Evolutionary conservation across 495 filamentous ascomycete genomes (phyloP).

Genomic region (Xylaria venustula): DNA sequence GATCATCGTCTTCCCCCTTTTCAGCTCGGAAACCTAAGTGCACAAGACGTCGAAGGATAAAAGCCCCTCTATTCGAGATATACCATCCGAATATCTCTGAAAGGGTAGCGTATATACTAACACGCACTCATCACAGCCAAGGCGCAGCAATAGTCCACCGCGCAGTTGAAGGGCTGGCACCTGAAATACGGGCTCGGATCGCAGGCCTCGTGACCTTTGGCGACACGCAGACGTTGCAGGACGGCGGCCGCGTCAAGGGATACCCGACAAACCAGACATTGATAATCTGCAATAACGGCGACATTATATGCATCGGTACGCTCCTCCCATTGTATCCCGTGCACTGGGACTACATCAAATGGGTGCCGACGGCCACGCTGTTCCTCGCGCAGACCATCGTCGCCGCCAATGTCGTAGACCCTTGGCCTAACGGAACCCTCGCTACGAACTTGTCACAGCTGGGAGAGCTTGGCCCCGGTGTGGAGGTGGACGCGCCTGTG

Average conservation of each 20-base stretch:
- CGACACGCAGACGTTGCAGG: constrained; percentile 50
- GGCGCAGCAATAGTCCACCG: constrained; percentile 52
- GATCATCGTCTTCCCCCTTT: not conserved
- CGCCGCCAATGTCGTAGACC: constrained; percentile 14
- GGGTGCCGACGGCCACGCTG: constrained; percentile 29
- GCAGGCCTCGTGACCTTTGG: constrained; percentile 52
- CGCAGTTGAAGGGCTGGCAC: constrained; percentile 40
- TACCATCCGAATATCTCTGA: not conserved
- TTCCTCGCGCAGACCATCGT: constrained; percentile 27
- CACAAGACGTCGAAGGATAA: not conserved
- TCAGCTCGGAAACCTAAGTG: not conserved
- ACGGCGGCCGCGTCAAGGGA: constrained; percentile 42
- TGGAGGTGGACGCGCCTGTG: not conserved
- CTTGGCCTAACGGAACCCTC: constrained; percentile 27
- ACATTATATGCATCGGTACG: constrained; percentile 49
- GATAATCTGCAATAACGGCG: constrained; percentile 53
- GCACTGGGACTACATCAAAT: constrained; percentile 47
- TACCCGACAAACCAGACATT: constrained; percentile 44
- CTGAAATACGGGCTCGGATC: constrained; percentile 41
- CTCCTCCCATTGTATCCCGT: constrained; percentile 39
- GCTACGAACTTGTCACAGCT: constrained; percentile 18
- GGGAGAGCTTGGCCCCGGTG: constrained; percentile 2
- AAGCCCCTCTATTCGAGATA: not conserved
- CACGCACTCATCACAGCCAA: constrained; percentile 35
- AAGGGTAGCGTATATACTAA: not conserved